Conservation (phyloP, 176 grass and related monocot genomes). For the Carex myosuroides region DNA sequence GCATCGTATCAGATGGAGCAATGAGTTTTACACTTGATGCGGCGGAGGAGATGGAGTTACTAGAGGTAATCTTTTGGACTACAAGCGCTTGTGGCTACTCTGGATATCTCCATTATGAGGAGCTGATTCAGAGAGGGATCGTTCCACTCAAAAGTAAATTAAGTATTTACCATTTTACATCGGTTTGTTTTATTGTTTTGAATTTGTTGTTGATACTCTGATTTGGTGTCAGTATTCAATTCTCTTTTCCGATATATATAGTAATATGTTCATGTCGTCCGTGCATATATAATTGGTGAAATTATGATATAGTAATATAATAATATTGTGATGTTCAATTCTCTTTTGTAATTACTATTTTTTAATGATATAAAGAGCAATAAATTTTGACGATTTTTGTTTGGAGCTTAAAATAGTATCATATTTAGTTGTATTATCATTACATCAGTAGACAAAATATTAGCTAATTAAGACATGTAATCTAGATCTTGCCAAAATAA, state of each 20-base stretch:
- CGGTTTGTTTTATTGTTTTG: neutral
- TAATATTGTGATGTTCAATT: no score
- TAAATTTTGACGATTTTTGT: neutral
- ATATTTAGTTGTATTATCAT: neutral
- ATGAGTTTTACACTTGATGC: conserved; percentile 45
- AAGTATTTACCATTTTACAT: neutral
- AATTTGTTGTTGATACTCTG: neutral
- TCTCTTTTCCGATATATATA: neutral
- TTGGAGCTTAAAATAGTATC: neutral
- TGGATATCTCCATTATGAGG: conserved; percentile 31
- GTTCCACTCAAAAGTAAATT: conserved; percentile 45
- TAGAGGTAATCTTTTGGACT: conserved; percentile 40
- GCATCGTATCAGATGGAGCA: conserved; percentile 32
- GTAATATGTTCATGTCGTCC: neutral
- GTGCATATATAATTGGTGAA: neutral
- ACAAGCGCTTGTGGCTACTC: conserved; percentile 32
- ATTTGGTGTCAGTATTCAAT: neutral
- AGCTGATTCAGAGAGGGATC: conserved; percentile 38
- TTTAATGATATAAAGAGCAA: neutral
- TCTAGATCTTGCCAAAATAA: neutral
- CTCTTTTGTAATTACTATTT: no score
- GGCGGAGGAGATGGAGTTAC: conserved; percentile 24
- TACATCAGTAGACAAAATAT: neutral
- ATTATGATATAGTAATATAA: neutral
- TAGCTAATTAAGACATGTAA: neutral